Evolutionary conservation across 768 basidiomycete genomes (phyloP).

Genomic region (Phlebiopsis gigantea): DNA sequence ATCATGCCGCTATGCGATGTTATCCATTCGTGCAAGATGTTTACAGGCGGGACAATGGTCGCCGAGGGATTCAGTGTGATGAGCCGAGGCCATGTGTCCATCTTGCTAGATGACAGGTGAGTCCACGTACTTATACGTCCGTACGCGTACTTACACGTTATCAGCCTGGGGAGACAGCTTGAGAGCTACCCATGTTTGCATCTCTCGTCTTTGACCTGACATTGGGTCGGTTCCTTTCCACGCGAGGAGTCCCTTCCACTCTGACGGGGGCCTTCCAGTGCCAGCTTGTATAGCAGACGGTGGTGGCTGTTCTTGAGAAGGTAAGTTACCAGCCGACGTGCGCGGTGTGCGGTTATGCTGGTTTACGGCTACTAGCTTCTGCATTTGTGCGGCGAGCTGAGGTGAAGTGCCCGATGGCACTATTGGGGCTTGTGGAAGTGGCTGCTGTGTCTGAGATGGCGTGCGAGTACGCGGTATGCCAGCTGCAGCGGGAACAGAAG

Average conservation of each 20-base stretch:
- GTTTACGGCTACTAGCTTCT: conserved; percentile 42
- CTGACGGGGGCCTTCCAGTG: not conserved
- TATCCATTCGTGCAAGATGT: conserved; percentile 45
- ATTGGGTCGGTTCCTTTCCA: conserved; percentile 36
- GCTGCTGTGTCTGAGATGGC: not conserved
- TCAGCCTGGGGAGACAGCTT: conserved; percentile 11
- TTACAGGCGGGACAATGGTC: conserved; percentile 29
- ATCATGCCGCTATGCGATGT: conserved; percentile 34
- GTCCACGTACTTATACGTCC: no score
- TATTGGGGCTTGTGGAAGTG: not conserved
- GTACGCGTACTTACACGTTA: not conserved
- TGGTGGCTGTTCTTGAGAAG: conserved; percentile 6
- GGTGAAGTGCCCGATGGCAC: conserved; percentile 11
- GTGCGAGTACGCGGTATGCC: not conserved
- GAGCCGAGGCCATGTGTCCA: conserved; percentile 51
- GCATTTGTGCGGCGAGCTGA: conserved; percentile 37
- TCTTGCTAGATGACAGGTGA: conserved; percentile 31
- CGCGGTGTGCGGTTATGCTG: conserved; percentile 32
- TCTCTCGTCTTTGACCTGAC: conserved; percentile 35
- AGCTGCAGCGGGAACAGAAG: no score
- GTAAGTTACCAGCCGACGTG: not conserved
- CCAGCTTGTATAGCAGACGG: not conserved
- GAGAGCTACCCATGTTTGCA: conserved; percentile 37
- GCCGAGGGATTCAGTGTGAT: conserved; percentile 36
- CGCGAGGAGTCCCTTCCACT: conserved; percentile 46